Evolutionary conservation across 2,329 filamentous ascomycete species (phyloP).

Genomic region (Fusarium clavum): DNA sequence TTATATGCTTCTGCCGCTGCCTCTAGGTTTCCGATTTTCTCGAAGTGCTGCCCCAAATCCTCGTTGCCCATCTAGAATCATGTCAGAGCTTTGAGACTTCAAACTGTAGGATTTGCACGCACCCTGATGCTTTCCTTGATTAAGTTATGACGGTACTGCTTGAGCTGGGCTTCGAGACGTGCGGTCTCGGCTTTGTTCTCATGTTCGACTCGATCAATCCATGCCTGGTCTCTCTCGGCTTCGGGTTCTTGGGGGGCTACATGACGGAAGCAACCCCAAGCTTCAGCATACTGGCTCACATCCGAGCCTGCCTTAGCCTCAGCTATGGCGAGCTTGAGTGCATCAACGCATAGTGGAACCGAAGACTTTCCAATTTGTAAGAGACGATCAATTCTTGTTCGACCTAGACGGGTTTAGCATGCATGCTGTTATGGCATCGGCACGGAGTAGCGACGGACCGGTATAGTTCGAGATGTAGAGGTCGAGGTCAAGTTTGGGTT

Average conservation of each 20-base stretch:
- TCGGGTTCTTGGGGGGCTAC: slow-evolving; percentile 76
- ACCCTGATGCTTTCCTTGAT: slow-evolving; percentile 97
- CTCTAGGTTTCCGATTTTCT: slow-evolving; percentile 78
- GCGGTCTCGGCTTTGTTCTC: slow-evolving; percentile 76
- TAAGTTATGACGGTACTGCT: slow-evolving; percentile 94
- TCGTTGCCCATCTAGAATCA: slow-evolving; percentile 86
- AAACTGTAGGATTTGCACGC: background rate
- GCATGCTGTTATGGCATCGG: background rate
- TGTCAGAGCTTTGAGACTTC: slow-evolving; percentile 21
- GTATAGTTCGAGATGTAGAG: slow-evolving; percentile 90
- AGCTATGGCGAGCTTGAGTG: slow-evolving; percentile 78
- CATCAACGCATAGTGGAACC: slow-evolving; percentile 79
- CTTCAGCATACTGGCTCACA: slow-evolving; percentile 75
- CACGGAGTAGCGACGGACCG: slow-evolving; percentile 62
- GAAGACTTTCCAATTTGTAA: slow-evolving; percentile 84
- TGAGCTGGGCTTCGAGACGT: slow-evolving; percentile 85
- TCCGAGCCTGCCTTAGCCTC: slow-evolving; percentile 84
- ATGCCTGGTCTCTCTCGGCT: slow-evolving; percentile 74
- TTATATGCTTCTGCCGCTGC: slow-evolving; percentile 81
- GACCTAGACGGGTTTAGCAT: slow-evolving; percentile 63
- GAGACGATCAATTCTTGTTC: slow-evolving; percentile 84
- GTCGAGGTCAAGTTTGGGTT: slow-evolving; percentile 91
- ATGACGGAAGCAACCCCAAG: slow-evolving; percentile 72
- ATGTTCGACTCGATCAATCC: slow-evolving; percentile 77
- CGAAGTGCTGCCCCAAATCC: slow-evolving; percentile 86